Evolutionary conservation across 768 basidiomycete genomes (phyloP), one percentile per base, ranked within the genome.

Genomic region (Auriculariales sp.): DNA sequence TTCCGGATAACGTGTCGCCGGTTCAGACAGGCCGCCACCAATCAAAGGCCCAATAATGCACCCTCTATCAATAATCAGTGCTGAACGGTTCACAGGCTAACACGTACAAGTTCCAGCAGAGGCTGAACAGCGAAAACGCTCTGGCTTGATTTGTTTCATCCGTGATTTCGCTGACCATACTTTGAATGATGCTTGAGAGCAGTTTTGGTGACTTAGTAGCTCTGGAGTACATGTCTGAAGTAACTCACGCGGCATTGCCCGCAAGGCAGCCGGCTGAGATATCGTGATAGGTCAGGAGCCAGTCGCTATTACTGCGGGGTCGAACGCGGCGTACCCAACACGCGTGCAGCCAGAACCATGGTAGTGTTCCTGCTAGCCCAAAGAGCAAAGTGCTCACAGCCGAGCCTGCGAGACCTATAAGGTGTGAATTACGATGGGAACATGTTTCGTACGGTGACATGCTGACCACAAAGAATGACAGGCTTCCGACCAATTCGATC

Each of bases 401-500:
- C 14, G 45, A 27, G 3, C 55, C 55, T 14, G 7, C 19, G 9
- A 55, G 47, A 14, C 56, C 57, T 25, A 50, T 45, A 2, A 55
- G 22, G 29, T 32, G 31, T 32, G 9, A 7, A 7, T 9, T 15
- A 32, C 15, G 31, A 32, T 32, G 9, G 9, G 9, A 32, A 7
- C 9, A 15, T 32, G 31, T 32, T 15, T 32, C 9, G 31, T 32
- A 15, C 9, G 7, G 31, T 9, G 7, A 32, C 7, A 7, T 7
- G 15, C 31, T 32, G 7, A 32, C 31, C 31, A 32, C 31, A 32
- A 32, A 32, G 31, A 32, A 58, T 55, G 29, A 58, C 49, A 10
- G 57, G 57, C 42, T 49, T 42, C 12, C 57, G 54, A 19, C 56
- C 56, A 14, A 56, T 54, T 19, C 56, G 52, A 52, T 55, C 56